Evolutionary conservation across 345 rosid species (phyloP), one percentile per base, ranked within the genome.

Genomic region (Gossypium arboreum): DNA sequence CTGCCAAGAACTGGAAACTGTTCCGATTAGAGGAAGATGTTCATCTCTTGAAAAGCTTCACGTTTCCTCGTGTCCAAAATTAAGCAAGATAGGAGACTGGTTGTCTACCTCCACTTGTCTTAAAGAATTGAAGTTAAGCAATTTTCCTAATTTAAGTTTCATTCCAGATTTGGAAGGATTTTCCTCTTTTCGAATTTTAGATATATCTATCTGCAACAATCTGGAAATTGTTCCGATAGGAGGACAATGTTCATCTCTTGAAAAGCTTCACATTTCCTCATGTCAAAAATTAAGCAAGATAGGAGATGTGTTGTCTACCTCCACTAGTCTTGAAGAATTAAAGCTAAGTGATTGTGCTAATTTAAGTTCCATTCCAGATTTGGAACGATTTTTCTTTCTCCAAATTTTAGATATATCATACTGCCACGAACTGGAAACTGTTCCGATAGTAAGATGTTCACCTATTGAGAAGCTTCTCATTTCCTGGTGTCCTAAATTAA

Each of bases 81-180:
- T 29, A 29, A 29, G 34, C 1, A 29, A 29, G 34, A 29, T 29
- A 29, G 34, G 5, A 29, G 25, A 1, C 3, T 17, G 54, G 54
- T 17, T 50, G n/a, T 50, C 54, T 50, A 13, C 54, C 2, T 4
- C 54, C 7, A 50, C 7, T 13, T 2, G 12, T 56, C 60, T 56
- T 0, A 2, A 8, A 56, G 60, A 18, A 2, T 56, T 56, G 2
- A 1, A 2, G 2, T 12, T 56, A 18, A 0, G 0, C 1, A 0
- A 2, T 2, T 55, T 25, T 55, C 2, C 2, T 55, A 7, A n/a
- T 1, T 18, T 56, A 56, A 58, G 2, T 58, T 58, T 8, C 2
- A 59, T 59, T 59, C 39, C 63, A 1, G 16, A 24, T 59, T 1
- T 59, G 39, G 17, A 12, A 24, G 39, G 63, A 24, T 59, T 59